Percentiles rank a stretch among this genome's conserved stretches.
Evolutionary conservation across 148 eudicot species (phyloP).

Genomic region (Silene uniflora): DNA sequence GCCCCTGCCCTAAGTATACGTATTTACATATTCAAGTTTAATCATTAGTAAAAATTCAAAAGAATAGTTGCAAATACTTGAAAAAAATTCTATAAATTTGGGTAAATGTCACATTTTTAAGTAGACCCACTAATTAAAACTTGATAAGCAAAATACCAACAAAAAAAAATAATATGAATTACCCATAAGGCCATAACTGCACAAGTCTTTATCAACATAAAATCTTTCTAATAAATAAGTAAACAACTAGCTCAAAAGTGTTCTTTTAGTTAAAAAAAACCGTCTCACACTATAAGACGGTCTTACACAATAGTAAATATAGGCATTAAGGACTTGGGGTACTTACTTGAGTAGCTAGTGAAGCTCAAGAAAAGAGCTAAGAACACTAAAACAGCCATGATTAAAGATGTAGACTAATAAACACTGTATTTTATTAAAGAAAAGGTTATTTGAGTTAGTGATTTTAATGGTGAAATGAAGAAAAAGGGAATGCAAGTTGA

Average conservation of each 20-base stretch:
- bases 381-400: conserved; percentile 34
- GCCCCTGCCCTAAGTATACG: too few relatives aligned
- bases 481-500: neutral
- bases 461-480: neutral
- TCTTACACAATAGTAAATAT: neutral
- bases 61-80: too few relatives aligned
- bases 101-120: neutral
- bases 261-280: too few relatives aligned
- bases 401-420: neutral
- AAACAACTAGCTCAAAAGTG: neutral
- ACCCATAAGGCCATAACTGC: neutral
- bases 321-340: neutral
- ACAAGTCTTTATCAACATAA: neutral
- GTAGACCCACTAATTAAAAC: conserved; percentile 2
- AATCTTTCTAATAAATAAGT: conserved; percentile 6
- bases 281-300: too few relatives aligned
- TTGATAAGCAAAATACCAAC: neutral
- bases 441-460: neutral
- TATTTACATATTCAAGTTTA: too few relatives aligned
- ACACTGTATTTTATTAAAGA: too few relatives aligned
- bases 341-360: conserved; percentile 40
- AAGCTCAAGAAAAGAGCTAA: conserved; percentile 33
- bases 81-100: neutral
- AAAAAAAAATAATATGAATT: neutral
- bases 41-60: too few relatives aligned